Conservation (phyloP, 148 eudicot species). For the Heliamphora exappendiculata region DNA sequence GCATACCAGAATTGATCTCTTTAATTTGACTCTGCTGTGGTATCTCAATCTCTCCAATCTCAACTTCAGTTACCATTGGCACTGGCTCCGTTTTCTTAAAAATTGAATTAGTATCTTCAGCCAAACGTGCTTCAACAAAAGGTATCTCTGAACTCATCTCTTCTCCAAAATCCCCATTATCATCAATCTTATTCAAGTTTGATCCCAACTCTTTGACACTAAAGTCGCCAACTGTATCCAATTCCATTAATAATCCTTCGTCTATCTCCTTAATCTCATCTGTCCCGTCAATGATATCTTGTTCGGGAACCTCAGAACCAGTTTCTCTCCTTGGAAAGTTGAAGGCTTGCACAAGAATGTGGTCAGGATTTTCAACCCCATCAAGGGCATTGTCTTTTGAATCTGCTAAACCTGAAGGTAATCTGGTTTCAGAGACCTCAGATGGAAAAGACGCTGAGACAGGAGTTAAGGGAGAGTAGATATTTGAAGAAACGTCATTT, state of each 20-base stretch:
- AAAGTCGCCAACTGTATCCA: conserved; percentile 79
- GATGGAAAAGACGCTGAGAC: conserved; percentile 9
- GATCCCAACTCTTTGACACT: conserved; percentile 27
- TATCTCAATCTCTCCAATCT: conserved; percentile 10
- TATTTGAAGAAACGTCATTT: conserved; percentile 10
- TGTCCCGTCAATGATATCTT: conserved; percentile 20
- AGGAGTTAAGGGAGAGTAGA: conserved; percentile 14
- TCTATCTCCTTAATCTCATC: conserved; percentile 53
- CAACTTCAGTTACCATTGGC: conserved; percentile 18
- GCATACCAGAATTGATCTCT: conserved; percentile 18
- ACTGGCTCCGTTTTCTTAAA: conserved; percentile 11
- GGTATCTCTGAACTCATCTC: conserved; percentile 13
- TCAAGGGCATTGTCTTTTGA: conserved; percentile 5
- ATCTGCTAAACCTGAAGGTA: conserved; percentile 16
- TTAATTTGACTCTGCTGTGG: conserved; percentile 11
- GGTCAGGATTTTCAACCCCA: conserved; percentile 1
- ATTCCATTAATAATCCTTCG: conserved; percentile 57
- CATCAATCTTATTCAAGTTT: conserved; percentile 21
- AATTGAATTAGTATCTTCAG: conserved; percentile 15
- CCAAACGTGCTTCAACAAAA: conserved; percentile 18
- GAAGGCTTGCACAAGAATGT: conserved; percentile 8
- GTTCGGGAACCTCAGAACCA: conserved; percentile 23
- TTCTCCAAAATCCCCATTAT: conserved; percentile 6
- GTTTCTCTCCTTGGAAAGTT: conserved; percentile 16
- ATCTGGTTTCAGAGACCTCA: conserved; percentile 9